Percentiles rank a stretch among this genome's conserved stretches.
These are phyloP conservation scores for Streptanthus diversifolius DNA, from an alignment of 345 rosid genomes.

Conservation along the genomic window DNA sequence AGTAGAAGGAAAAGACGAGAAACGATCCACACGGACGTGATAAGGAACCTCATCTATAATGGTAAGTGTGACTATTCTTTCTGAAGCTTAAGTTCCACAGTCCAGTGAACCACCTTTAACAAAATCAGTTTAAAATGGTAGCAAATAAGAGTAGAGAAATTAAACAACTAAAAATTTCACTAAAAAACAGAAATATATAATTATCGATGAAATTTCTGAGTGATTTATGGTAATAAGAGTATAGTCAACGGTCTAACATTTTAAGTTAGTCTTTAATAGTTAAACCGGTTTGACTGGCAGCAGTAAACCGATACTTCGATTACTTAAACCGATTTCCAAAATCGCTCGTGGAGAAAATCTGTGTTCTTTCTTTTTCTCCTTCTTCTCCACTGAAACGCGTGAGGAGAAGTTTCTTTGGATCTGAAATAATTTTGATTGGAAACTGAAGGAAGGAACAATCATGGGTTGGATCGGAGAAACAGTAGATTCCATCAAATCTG, in stretches of 20 bases:
- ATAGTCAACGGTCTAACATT: slow-evolving; percentile 4
- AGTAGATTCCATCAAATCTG: slow-evolving; percentile 66
- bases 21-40: no score
- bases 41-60: no score
- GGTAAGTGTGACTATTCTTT: no score
- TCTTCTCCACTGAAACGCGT: slow-evolving; percentile 5
- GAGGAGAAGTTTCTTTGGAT: slow-evolving; percentile 15
- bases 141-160: no score
- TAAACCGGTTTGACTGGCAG: slow-evolving; percentile 19
- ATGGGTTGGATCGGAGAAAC: slow-evolving; percentile 87
- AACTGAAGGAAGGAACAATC: background rate
- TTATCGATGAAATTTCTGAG: no score
- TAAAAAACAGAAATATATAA: no score
- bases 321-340: slow-evolving; percentile 15
- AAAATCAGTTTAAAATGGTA: no score
- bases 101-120: no score
- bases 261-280: background rate
- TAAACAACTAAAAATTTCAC: no score
- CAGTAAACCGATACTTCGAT: slow-evolving; percentile 3
- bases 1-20: no score
- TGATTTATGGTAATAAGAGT: no score
- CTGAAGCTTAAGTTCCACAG: no score
- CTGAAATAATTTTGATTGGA: background rate
- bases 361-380: background rate
- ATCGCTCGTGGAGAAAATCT: background rate